These are phyloP conservation scores for Clavispora phyllophila DNA, from an alignment of 805 yeast genomes.

Conservation along the genomic window DNA sequence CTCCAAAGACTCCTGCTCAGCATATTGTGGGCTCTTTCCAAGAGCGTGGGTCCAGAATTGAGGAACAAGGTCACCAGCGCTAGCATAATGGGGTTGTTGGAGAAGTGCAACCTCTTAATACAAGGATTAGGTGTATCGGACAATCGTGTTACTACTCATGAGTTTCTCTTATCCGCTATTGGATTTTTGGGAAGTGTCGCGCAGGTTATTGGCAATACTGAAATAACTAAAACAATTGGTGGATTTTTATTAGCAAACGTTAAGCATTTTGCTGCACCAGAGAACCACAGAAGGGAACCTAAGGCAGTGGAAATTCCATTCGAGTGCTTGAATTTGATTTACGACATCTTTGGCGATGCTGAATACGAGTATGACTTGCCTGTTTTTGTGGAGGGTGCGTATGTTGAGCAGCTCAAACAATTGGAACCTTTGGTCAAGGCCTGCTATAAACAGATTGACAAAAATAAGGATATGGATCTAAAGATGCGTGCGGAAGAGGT, in stretches of 20 bases:
- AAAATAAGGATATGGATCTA: slow-evolving; percentile 50
- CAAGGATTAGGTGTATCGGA: slow-evolving; percentile 10
- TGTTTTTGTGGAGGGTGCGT: slow-evolving; percentile 55
- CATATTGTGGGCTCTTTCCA: slow-evolving; percentile 35
- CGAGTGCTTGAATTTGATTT: slow-evolving; percentile 61
- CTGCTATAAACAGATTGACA: slow-evolving; percentile 60
- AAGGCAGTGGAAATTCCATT: slow-evolving; percentile 38
- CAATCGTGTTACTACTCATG: slow-evolving; percentile 21
- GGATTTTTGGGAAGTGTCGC: slow-evolving; percentile 54
- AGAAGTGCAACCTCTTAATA: slow-evolving; percentile 13
- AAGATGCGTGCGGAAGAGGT: slow-evolving; percentile 66
- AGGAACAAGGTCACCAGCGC: slow-evolving; percentile 19
- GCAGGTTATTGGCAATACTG: slow-evolving; percentile 38
- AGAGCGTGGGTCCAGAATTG: slow-evolving; percentile 32
- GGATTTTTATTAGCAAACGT: slow-evolving; percentile 33
- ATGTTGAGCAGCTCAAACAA: slow-evolving; percentile 37
- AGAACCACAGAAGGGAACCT: slow-evolving; percentile 10
- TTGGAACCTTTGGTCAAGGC: slow-evolving; percentile 46
- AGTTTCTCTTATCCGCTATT: slow-evolving; percentile 39
- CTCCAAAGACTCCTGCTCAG: slow-evolving; percentile 30
- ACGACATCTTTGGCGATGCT: slow-evolving; percentile 77
- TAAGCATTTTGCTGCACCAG: slow-evolving; percentile 10
- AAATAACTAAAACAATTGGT: slow-evolving; percentile 41
- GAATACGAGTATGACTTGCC: slow-evolving; percentile 60
- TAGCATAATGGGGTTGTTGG: slow-evolving; percentile 23